Conservation (phyloP, 83 land plant genomes). For the Thuja plicata region DNA sequence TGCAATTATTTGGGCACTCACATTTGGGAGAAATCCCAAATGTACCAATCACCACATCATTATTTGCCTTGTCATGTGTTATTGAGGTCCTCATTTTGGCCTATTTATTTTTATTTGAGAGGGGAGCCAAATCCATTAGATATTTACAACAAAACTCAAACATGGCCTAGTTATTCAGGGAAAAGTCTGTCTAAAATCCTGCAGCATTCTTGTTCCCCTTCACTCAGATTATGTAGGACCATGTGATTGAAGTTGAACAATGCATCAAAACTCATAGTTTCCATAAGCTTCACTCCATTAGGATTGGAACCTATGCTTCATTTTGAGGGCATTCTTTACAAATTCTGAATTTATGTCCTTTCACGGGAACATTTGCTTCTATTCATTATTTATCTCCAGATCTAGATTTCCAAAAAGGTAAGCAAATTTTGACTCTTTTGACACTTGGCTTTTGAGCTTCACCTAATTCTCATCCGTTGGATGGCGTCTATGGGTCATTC, state of each 20-base stretch:
- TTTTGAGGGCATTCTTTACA: not conserved
- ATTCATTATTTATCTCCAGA: no score
- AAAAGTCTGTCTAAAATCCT: not conserved
- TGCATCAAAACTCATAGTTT: not conserved
- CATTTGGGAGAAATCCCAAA: not conserved
- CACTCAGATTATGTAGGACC: not conserved
- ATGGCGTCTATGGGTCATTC: no score
- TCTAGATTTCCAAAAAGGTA: no score
- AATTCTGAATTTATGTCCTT: not conserved
- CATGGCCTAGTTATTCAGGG: not conserved
- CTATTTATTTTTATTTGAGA: not conserved
- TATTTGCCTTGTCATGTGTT: not conserved
- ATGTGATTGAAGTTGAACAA: not conserved
- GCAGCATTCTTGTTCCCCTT: not conserved
- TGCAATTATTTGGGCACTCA: not conserved
- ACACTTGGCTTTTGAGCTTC: no score
- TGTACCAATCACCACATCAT: not conserved
- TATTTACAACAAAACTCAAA: not conserved
- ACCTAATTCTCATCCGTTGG: no score
- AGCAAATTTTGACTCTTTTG: no score
- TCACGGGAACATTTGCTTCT: not conserved
- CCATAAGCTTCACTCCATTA: not conserved
- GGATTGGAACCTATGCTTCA: not conserved
- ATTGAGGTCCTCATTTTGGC: not conserved
- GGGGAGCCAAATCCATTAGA: not conserved